Evolutionary conservation across 768 basidiomycete genomes (phyloP).

Genomic region (Xerocomellus chrysenteron): DNA sequence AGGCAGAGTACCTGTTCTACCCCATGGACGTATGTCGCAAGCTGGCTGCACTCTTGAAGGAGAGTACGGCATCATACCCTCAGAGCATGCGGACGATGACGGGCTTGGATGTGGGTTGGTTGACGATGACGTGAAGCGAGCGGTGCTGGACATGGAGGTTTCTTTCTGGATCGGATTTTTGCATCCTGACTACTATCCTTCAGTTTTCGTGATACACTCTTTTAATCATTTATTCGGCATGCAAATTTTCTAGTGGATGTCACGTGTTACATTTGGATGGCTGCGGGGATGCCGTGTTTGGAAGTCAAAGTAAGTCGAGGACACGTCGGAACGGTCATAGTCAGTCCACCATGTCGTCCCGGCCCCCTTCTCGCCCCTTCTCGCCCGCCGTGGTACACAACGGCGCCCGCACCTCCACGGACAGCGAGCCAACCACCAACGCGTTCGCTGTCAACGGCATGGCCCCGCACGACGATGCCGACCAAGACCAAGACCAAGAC

Average conservation of each 20-base stretch:
- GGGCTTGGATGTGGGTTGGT: conserved; percentile 80
- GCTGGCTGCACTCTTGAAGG: conserved; percentile 65
- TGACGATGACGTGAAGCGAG: conserved; percentile 31
- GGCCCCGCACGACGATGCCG: conserved; percentile 36
- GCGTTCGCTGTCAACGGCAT: conserved; percentile 33
- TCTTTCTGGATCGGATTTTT: background rate
- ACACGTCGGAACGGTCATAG: conserved; percentile 4
- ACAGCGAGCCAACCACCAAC: conserved; percentile 41
- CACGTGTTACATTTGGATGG: conserved; percentile 8
- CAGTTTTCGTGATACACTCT: background rate
- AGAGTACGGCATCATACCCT: conserved; percentile 78
- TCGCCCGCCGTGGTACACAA: conserved; percentile 25
- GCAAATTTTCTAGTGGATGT: background rate
- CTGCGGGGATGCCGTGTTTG: conserved; percentile 10
- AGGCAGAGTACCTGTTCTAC: conserved; percentile 86
- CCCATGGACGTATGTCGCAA: conserved; percentile 75
- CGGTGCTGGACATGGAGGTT: background rate
- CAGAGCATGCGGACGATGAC: conserved; percentile 76
- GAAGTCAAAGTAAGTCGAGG: conserved; percentile 5
- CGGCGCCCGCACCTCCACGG: conserved; percentile 37
- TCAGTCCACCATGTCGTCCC: conserved; percentile 17
- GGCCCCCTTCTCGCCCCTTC: conserved; percentile 32
- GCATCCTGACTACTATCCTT: background rate
- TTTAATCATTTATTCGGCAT: background rate
- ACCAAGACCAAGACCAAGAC: conserved; percentile 33